Evolutionary conservation across 2,329 filamentous ascomycete genomes (phyloP).

Genomic region (Dendryphion nanum): DNA sequence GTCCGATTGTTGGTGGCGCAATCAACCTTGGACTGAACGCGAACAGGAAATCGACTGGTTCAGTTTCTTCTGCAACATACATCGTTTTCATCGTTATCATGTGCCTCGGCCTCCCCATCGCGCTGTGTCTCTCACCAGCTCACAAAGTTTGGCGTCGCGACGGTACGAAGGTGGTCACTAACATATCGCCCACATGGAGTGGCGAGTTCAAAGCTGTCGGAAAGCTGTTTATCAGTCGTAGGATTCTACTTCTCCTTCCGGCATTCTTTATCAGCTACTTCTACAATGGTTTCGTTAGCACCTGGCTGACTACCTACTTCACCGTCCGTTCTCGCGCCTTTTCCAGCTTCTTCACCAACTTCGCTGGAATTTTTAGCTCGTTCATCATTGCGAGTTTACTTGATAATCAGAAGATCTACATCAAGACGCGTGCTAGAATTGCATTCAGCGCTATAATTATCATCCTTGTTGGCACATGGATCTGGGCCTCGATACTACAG

Average conservation of each 20-base stretch:
- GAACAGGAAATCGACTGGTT: slow-evolving; percentile 36
- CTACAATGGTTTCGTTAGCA: slow-evolving; percentile 38
- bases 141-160: slow-evolving; percentile 47
- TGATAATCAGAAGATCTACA: slow-evolving; percentile 32
- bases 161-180: slow-evolving; percentile 33
- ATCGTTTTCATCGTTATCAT: slow-evolving; percentile 50
- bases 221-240: slow-evolving; percentile 27
- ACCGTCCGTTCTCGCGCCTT: slow-evolving; percentile 36
- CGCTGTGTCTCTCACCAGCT: slow-evolving; percentile 45
- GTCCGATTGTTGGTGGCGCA: slow-evolving; percentile 49
- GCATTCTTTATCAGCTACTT: slow-evolving; percentile 41
- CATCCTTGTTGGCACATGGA: slow-evolving; percentile 34
- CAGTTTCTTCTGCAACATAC: slow-evolving; percentile 43
- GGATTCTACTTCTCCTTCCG: slow-evolving; percentile 32
- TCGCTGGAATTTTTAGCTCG: slow-evolving; percentile 35
- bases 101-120: slow-evolving; percentile 45
- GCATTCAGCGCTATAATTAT: slow-evolving; percentile 30
- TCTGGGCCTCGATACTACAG: slow-evolving; percentile 34
- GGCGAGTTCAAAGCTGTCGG: slow-evolving; percentile 32
- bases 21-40: slow-evolving; percentile 52
- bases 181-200: slow-evolving; percentile 21
- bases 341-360: slow-evolving; percentile 38
- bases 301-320: slow-evolving; percentile 36
- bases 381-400: slow-evolving; percentile 35
- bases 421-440: slow-evolving; percentile 31